These are phyloP conservation scores for Periconia sp. DNA, from an alignment of 2,329 filamentous ascomycete genomes.

Conservation along the genomic window DNA sequence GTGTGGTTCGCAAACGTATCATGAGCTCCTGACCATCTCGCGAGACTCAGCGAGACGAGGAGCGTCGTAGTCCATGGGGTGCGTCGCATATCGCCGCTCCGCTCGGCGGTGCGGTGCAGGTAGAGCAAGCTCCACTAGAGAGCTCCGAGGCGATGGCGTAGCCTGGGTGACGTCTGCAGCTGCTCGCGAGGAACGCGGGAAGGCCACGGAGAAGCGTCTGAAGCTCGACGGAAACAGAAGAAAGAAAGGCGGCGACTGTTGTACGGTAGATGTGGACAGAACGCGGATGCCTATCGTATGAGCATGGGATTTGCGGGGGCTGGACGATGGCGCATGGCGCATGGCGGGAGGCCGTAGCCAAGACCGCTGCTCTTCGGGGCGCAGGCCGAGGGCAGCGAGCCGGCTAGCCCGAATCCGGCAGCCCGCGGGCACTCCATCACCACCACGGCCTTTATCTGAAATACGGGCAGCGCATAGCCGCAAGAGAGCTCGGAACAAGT, in stretches of 20 bases:
- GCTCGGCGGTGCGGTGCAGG: slow-evolving; percentile 27
- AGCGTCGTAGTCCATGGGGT: slow-evolving; percentile 39
- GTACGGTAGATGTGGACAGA: slow-evolving; percentile 20
- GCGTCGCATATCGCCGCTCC: slow-evolving; percentile 40
- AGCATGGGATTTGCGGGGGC: slow-evolving; percentile 29
- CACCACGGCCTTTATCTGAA: neutral
- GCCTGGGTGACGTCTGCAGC: slow-evolving; percentile 8
- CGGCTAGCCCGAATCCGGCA: slow-evolving; percentile 11
- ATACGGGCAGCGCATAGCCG: too few species aligned
- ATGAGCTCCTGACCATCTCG: slow-evolving; percentile 30
- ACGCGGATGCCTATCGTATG: slow-evolving; percentile 25
- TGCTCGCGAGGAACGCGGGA: neutral
- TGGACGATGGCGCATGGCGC: slow-evolving; percentile 12
- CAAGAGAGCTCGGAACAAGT: neutral
- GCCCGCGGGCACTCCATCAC: neutral
- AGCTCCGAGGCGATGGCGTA: slow-evolving; percentile 15
- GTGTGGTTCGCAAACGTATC: slow-evolving; percentile 52
- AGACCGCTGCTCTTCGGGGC: slow-evolving; percentile 5
- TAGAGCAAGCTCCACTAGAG: slow-evolving; percentile 20
- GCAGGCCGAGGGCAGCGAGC: slow-evolving; percentile 10
- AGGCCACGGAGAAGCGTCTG: neutral
- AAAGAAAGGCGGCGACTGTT: neutral
- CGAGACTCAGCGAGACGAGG: slow-evolving; percentile 30
- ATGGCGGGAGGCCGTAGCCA: slow-evolving; percentile 2
- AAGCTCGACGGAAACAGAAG: too few species aligned